Percentiles rank a stretch among this genome's conserved stretches.
Evolutionary conservation across 2,329 filamentous ascomycete genomes (phyloP).

Genomic region (Aspergillus ibericus): DNA sequence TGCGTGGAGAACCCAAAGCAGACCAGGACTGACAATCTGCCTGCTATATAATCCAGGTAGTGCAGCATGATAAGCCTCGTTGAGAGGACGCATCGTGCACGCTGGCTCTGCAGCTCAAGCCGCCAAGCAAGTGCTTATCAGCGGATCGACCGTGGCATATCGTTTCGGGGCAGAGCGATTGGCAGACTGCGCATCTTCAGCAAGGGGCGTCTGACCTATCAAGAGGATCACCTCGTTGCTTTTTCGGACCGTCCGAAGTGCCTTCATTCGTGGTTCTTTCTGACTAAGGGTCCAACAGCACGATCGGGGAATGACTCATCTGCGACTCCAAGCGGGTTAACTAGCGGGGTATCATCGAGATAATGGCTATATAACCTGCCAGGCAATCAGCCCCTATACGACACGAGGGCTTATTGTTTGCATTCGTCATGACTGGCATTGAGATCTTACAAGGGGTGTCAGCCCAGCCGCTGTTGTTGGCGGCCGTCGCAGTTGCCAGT

Average conservation of each 20-base stretch:
- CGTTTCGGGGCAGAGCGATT: background rate
- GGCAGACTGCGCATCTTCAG: background rate
- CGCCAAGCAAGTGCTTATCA: background rate
- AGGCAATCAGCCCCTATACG: background rate
- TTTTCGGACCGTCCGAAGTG: background rate
- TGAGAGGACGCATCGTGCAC: background rate
- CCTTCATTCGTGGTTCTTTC: background rate
- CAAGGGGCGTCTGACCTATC: background rate
- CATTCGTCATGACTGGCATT: background rate
- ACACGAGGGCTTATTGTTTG: background rate
- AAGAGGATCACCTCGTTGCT: background rate
- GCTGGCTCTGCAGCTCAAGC: background rate
- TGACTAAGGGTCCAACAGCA: background rate
- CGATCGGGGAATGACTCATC: background rate
- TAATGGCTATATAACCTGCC: background rate
- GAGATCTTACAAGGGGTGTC: background rate
- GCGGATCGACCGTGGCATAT: background rate
- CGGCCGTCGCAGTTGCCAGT: background rate
- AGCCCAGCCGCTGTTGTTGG: background rate
- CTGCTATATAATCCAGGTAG: background rate
- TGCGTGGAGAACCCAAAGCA: background rate
- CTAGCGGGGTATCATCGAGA: background rate
- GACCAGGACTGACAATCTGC: background rate
- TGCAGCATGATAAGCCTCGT: background rate
- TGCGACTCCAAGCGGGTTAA: background rate